Conservation (phyloP, 208 protist genomes). For the Trypanosoma brucei region DNA sequence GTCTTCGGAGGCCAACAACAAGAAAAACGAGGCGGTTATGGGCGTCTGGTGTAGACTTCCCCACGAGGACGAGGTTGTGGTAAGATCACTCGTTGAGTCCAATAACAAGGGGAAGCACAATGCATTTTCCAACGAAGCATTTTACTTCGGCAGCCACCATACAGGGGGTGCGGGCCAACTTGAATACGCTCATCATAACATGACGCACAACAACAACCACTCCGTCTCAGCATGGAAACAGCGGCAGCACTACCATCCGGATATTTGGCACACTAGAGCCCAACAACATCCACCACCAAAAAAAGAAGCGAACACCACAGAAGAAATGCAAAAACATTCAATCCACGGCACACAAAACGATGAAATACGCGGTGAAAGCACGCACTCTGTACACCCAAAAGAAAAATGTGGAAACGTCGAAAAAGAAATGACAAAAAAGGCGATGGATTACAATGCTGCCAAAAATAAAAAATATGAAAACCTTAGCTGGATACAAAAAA, state of each 20-base stretch:
- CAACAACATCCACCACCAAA: background rate
- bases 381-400: background rate
- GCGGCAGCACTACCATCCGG: background rate
- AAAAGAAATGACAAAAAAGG: background rate
- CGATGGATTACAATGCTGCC: background rate
- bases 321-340: background rate
- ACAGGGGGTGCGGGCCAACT: conserved; percentile 17
- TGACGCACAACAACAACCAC: background rate
- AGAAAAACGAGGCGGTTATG: background rate
- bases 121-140: conserved; percentile 9
- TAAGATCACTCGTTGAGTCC: background rate
- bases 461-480: conserved; percentile 1
- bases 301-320: background rate
- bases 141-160: conserved; percentile 10
- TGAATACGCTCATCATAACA: conserved; percentile 7
- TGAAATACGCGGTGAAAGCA: background rate
- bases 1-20: background rate
- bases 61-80: background rate
- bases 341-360: background rate
- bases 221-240: conserved; percentile 9
- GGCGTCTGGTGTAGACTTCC: background rate
- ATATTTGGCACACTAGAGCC: background rate
- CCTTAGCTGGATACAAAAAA: background rate
- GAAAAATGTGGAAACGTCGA: background rate
- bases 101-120: conserved; percentile 7